Evolutionary conservation across 2,329 filamentous ascomycete genomes (phyloP), one percentile per base, ranked within the genome.

Genomic region (Xylaria sp.): DNA sequence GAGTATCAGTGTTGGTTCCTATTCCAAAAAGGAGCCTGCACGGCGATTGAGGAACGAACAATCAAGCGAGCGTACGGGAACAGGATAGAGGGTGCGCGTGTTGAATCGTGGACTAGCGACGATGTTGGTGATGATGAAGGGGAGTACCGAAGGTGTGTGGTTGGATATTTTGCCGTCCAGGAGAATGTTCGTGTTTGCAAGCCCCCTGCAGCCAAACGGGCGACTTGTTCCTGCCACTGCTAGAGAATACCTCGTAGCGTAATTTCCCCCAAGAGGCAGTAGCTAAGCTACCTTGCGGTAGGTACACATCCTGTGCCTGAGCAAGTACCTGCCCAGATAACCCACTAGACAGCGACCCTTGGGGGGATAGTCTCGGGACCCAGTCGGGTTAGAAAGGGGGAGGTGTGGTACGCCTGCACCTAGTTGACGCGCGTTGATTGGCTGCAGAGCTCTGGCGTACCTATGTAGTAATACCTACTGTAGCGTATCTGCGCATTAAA

Each of bases 221-320:
- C 35, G 61, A 57, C 56, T 46, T 59, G 69, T 69, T 69, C 67
- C 68, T 77, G 76, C 75, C 75, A 79, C 28, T 31, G 28, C 28
- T 9, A 31, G 9, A 31, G 28, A 31, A 31, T 31, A 31, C 28
- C 77, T n/a, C n/a, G n/a, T n/a, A 76, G 73, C 78, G 80, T 78
- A 83, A 82, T 83, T 83, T 83, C 80, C 76, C 71, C 77, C 21
- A 64, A 66, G 70, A 71, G 67, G 65, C 68, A 73, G 61, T 51
- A 56, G 33, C 42, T 51, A 51, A 56, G 33, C 42, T 51, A 51
- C 49, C 23, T 59, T 31, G 28, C 28, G 38, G 38, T 42, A 42
- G 6, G 5, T 31, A 40, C 37, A 15, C 7, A n/a, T 15, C 12
- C n/a, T 6, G 53, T 47, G 40, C 19, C 53, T n/a, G 42, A 35